Evolutionary conservation across 495 filamentous ascomycete genomes (phyloP).

Genomic region (Penicillium verhagenii): DNA sequence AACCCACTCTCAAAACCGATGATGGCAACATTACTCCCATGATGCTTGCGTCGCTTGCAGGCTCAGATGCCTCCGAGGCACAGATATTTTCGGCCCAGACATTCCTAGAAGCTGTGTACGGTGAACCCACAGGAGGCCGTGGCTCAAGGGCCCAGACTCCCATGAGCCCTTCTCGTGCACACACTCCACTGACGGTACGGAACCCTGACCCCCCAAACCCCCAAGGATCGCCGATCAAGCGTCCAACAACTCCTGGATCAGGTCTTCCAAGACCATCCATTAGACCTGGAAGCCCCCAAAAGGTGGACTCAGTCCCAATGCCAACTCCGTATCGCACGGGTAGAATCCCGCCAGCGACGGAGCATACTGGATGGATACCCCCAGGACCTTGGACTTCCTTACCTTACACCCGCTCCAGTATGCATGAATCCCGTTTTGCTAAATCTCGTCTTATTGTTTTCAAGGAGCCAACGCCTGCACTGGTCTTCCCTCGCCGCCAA

Average conservation of each 20-base stretch:
- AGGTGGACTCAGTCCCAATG: slow-evolving; percentile 2
- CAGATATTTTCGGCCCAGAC: slow-evolving; percentile 70
- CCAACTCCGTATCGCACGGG: slow-evolving; percentile 9
- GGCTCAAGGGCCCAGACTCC: slow-evolving; percentile 78
- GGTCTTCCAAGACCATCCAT: slow-evolving; percentile 25
- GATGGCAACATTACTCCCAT: slow-evolving; percentile 57
- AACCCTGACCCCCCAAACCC: slow-evolving; percentile 27
- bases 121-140: slow-evolving; percentile 57
- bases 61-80: slow-evolving; percentile 80
- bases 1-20: slow-evolving; percentile 58
- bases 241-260: slow-evolving; percentile 21
- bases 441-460: slow-evolving; percentile 34
- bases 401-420: slow-evolving; percentile 21
- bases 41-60: slow-evolving; percentile 67
- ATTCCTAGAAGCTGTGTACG: slow-evolving; percentile 80
- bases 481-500: slow-evolving; percentile 56
- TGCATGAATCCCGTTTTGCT: slow-evolving; percentile 27
- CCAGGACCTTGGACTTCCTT: slow-evolving; percentile 13
- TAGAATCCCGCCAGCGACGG: slow-evolving; percentile 12
- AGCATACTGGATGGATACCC: slow-evolving; percentile 12
- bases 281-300: slow-evolving; percentile 25
- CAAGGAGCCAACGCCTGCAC: slow-evolving; percentile 52
- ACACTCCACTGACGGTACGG: slow-evolving; percentile 48
- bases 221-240: slow-evolving; percentile 23
- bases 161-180: slow-evolving; percentile 58